phyloP scores from a whole-genome alignment of 345 rosid species.

The Leavenworthia alabamica region DNA sequence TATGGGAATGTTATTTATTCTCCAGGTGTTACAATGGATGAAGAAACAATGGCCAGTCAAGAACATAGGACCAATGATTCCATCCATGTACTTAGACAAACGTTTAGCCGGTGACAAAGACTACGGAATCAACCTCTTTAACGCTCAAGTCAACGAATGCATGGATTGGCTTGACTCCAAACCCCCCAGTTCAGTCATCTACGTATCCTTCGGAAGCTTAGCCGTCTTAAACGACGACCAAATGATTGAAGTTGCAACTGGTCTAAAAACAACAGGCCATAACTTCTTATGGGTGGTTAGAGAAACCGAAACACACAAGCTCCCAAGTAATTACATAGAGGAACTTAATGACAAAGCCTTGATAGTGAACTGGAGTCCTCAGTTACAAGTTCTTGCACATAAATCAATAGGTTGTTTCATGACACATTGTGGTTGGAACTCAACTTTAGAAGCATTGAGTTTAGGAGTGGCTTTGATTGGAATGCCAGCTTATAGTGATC shows the following conservation, averaged over 20 bases:
- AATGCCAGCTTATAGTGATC: constrained; percentile 30
- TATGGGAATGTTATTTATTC: not conserved
- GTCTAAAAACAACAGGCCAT: constrained; percentile 29
- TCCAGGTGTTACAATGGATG: constrained; percentile 44
- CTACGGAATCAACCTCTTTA: constrained; percentile 46
- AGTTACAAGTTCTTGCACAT: constrained; percentile 44
- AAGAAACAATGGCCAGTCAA: constrained; percentile 31
- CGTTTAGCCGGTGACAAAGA: constrained; percentile 39
- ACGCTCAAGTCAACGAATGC: constrained; percentile 31
- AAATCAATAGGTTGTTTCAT: constrained; percentile 45
- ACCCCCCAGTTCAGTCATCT: constrained; percentile 36
- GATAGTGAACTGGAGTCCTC: constrained; percentile 48
- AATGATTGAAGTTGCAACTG: constrained; percentile 43
- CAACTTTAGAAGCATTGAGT: constrained; percentile 51
- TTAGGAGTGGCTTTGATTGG: constrained; percentile 50
- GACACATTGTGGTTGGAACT: constrained; percentile 62
- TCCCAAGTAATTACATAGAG: constrained; percentile 31
- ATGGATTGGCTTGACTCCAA: constrained; percentile 51
- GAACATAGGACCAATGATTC: constrained; percentile 46
- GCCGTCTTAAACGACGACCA: constrained; percentile 39
- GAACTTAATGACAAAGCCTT: constrained; percentile 35
- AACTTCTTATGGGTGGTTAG: constrained; percentile 56
- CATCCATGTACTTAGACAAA: constrained; percentile 49
- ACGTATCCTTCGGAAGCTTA: constrained; percentile 47
- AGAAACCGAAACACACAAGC: constrained; percentile 41